These are phyloP conservation scores for Eucalyptus pumila DNA, from an alignment of 345 rosid genomes.

Conservation along the genomic window DNA sequence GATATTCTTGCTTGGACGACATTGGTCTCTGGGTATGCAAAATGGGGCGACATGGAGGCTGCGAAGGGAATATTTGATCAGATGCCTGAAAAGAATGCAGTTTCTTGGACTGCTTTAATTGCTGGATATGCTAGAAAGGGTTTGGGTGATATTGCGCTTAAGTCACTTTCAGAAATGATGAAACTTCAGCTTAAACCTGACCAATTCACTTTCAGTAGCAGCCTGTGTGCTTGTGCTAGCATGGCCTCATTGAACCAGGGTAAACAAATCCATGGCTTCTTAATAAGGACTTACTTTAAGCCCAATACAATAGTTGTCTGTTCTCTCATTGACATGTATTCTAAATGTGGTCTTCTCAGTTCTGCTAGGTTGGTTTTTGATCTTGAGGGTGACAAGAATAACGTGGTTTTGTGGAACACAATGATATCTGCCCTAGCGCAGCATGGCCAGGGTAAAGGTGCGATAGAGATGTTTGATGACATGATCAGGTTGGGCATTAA, in stretches of 20 bases:
- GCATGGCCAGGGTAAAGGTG: slow-evolving; percentile 60
- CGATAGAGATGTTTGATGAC: slow-evolving; percentile 24
- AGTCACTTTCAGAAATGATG: slow-evolving; percentile 46
- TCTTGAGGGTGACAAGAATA: slow-evolving; percentile 21
- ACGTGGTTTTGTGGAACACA: slow-evolving; percentile 67
- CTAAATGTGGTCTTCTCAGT: slow-evolving; percentile 53
- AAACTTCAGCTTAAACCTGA: slow-evolving; percentile 29
- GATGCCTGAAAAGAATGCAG: slow-evolving; percentile 57
- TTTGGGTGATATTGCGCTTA: slow-evolving; percentile 29
- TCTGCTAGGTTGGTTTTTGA: slow-evolving; percentile 38
- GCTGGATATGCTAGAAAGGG: slow-evolving; percentile 63
- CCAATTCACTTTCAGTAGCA: slow-evolving; percentile 72
- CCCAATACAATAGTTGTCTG: slow-evolving; percentile 53
- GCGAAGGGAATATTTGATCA: slow-evolving; percentile 38
- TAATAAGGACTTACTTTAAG: slow-evolving; percentile 32
- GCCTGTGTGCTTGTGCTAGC: slow-evolving; percentile 72
- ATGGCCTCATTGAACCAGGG: slow-evolving; percentile 53
- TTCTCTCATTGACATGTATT: slow-evolving; percentile 83
- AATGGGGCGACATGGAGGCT: slow-evolving; percentile 45
- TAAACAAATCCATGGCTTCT: slow-evolving; percentile 53
- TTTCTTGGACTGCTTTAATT: slow-evolving; percentile 78
- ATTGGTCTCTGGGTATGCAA: slow-evolving; percentile 62
- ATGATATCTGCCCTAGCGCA: slow-evolving; percentile 74
- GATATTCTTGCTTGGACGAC: slow-evolving; percentile 68
- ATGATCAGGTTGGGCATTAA: slow-evolving; percentile 34